Evolutionary conservation across 352 stramenopile species (phyloP).

Genomic region (Phytophthora multivora): DNA sequence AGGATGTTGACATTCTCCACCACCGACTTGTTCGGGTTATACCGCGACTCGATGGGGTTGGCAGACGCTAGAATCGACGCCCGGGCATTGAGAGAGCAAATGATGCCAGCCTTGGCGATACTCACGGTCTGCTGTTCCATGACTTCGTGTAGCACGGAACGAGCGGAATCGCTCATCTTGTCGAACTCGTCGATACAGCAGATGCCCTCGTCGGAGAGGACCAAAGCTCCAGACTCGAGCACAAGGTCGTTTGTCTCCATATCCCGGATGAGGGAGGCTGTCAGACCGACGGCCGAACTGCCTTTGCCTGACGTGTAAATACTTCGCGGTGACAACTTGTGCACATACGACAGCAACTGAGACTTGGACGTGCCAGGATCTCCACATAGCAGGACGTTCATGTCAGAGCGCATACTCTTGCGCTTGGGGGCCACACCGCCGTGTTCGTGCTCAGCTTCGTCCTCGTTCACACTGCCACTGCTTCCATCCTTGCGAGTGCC

Average conservation of each 20-base stretch:
- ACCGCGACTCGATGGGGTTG: conserved; percentile 98
- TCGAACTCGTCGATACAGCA: conserved; percentile 99
- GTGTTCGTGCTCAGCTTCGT: conserved; percentile 38
- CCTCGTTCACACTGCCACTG: conserved; percentile 48
- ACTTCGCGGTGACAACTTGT: conserved; percentile 95
- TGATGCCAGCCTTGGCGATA: conserved; percentile 98
- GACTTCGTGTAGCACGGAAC: conserved; percentile 98
- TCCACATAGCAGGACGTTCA: conserved; percentile 98
- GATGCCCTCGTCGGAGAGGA: conserved; percentile 97
- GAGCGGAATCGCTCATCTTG: conserved; percentile 98
- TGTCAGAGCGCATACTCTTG: conserved; percentile 93
- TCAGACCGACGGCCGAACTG: conserved; percentile 98
- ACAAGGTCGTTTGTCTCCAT: conserved; percentile 98
- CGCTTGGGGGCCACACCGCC: conserved; percentile 45
- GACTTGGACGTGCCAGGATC: conserved; percentile 98
- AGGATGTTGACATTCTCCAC: conserved; percentile 99
- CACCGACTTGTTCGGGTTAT: conserved; percentile 98
- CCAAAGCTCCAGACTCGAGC: conserved; percentile 96
- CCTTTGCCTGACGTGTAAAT: conserved; percentile 99
- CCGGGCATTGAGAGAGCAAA: conserved; percentile 97
- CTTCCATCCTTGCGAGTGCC: conserved; percentile 90
- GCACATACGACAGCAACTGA: conserved; percentile 97
- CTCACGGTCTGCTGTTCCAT: conserved; percentile 99
- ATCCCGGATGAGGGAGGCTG: conserved; percentile 95
- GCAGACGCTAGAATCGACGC: conserved; percentile 98